These are phyloP conservation scores for Karstenula rhodostoma DNA, from an alignment of 2,329 filamentous ascomycete genomes.

Conservation along the genomic window DNA sequence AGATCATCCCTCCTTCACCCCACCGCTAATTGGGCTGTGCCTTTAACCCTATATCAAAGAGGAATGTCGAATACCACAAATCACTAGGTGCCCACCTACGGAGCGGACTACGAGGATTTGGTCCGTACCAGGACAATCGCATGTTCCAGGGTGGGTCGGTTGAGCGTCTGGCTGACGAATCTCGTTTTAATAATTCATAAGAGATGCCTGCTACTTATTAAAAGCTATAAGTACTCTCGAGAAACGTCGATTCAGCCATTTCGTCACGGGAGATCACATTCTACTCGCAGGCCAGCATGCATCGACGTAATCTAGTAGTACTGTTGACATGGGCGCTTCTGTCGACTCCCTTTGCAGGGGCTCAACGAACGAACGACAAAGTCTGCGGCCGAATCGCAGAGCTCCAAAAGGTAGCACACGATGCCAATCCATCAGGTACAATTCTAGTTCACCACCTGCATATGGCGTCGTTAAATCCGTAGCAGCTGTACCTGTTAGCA, in stretches of 20 bases:
- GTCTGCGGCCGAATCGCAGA: slow-evolving; percentile 10
- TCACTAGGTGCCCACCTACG: neutral
- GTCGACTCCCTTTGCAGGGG: neutral
- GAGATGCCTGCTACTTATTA: neutral
- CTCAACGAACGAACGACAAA: neutral
- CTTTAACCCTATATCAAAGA: neutral
- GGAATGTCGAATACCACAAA: neutral
- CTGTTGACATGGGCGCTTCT: neutral
- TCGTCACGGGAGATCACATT: neutral
- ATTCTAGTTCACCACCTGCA: neutral
- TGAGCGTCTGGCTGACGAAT: neutral
- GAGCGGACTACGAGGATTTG: neutral
- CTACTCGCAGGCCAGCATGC: neutral
- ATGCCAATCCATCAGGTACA: slow-evolving; percentile 9
- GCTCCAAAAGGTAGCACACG: slow-evolving; percentile 1
- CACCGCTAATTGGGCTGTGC: slow-evolving; percentile 3
- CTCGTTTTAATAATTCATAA: neutral
- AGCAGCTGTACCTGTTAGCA: slow-evolving; percentile 2
- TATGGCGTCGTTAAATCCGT: neutral
- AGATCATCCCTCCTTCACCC: neutral
- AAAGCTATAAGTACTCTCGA: neutral
- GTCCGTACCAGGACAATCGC: neutral
- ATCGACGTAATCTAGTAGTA: neutral
- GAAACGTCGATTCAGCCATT: too few species aligned
- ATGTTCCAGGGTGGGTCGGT: neutral